These are phyloP conservation scores for Aspergillus taichungensis DNA, from an alignment of 495 filamentous ascomycete genomes.

Conservation along the genomic window DNA sequence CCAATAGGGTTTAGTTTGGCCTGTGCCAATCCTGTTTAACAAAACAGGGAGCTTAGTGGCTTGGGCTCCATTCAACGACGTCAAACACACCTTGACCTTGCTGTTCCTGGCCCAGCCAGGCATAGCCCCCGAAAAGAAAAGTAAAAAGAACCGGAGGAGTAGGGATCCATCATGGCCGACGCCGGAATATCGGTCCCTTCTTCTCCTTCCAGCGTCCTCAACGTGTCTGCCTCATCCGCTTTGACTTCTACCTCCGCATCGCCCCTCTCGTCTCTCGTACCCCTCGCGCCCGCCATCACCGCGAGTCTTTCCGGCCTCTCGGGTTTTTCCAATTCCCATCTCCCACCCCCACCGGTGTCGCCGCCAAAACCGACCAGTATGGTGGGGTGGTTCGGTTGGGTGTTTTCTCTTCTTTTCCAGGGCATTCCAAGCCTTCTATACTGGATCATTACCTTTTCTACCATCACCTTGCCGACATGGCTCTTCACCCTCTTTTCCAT, in stretches of 20 bases:
- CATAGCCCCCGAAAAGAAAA: not conserved
- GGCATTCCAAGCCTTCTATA: conserved; percentile 67
- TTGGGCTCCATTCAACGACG: too few relatives aligned
- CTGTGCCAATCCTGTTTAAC: too few relatives aligned
- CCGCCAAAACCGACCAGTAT: conserved; percentile 31
- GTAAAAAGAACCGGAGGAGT: not conserved
- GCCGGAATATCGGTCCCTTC: conserved; percentile 8
- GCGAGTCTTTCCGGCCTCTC: conserved; percentile 13
- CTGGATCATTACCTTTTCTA: conserved; percentile 75
- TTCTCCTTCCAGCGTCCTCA: conserved; percentile 3
- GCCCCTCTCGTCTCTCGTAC: conserved; percentile 4
- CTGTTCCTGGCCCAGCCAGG: too few relatives aligned
- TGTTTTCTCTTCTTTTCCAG: conserved; percentile 35
- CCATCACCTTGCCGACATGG: conserved; percentile 80
- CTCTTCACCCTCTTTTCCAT: conserved; percentile 94
- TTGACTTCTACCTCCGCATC: conserved; percentile 3
- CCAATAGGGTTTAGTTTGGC: too few relatives aligned
- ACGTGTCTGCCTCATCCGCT: conserved; percentile 5
- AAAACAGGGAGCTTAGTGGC: too few relatives aligned
- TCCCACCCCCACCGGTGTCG: conserved; percentile 21
- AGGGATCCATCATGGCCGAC: conserved; percentile 9
- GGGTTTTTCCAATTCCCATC: conserved; percentile 13
- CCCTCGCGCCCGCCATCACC: conserved; percentile 15
- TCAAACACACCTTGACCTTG: too few relatives aligned
- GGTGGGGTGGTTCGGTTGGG: conserved; percentile 37